Conservation (phyloP, 148 eudicot genomes). For the Camellia sinensis region DNA sequence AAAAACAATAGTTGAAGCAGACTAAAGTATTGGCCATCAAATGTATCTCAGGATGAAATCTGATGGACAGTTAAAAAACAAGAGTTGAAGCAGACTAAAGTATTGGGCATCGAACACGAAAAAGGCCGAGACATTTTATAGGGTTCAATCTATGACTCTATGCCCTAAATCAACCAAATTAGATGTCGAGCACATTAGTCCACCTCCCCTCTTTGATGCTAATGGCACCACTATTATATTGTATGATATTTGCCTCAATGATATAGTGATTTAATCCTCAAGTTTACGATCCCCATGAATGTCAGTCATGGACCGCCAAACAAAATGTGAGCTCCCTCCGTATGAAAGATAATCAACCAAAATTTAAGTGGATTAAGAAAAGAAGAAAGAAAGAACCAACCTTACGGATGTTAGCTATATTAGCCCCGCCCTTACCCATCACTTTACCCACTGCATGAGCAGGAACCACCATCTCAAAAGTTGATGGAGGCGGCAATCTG, state of each 20-base stretch:
- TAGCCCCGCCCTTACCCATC: conserved; percentile 83
- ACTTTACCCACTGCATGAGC: conserved; percentile 80
- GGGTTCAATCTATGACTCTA: not conserved
- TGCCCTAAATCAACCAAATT: not conserved
- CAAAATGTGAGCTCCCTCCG: conserved; percentile 1
- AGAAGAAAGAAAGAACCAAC: conserved; percentile 26
- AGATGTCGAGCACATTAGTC: not conserved
- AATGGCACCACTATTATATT: not conserved
- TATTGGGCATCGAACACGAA: not conserved
- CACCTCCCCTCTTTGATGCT: not conserved
- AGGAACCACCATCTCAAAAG: conserved; percentile 80
- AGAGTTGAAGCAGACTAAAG: not conserved
- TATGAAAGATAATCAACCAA: not conserved
- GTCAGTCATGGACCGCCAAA: not conserved
- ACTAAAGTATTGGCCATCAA: not conserved
- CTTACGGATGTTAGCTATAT: conserved; percentile 80
- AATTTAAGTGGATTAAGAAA: not conserved
- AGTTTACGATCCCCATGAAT: not conserved
- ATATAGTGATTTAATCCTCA: not conserved
- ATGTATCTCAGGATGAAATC: not conserved
- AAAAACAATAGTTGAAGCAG: not conserved
- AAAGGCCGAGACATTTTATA: not conserved
- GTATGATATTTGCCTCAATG: not conserved
- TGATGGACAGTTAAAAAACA: not conserved
- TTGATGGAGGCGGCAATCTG: conserved; percentile 64